Evolutionary conservation across 2,329 filamentous ascomycete species (phyloP).

Genomic region (Lomentospora prolificans): DNA sequence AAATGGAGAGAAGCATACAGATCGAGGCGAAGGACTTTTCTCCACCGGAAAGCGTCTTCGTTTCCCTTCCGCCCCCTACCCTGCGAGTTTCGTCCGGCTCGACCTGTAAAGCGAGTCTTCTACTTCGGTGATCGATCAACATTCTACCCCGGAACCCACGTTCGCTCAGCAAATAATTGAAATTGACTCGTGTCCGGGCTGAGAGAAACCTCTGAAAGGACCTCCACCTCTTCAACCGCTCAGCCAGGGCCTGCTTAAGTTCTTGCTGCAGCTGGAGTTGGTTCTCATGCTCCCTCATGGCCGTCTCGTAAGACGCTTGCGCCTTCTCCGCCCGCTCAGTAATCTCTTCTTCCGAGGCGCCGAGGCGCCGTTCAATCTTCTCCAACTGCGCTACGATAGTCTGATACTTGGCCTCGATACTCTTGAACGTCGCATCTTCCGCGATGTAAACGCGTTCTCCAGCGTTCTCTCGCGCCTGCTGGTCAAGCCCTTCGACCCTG

Average conservation of each 20-base stretch:
- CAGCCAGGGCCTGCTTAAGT: slow-evolving; percentile 50
- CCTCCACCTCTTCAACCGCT: slow-evolving; percentile 67
- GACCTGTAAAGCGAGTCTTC: slow-evolving; percentile 67
- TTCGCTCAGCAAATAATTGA: slow-evolving; percentile 81
- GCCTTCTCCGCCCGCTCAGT: slow-evolving; percentile 35
- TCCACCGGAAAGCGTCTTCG: slow-evolving; percentile 87
- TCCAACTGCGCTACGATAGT: slow-evolving; percentile 49
- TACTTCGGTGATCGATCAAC: slow-evolving; percentile 64
- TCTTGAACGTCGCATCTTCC: slow-evolving; percentile 51
- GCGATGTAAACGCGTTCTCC: slow-evolving; percentile 49
- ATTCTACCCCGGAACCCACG: slow-evolving; percentile 80
- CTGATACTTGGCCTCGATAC: slow-evolving; percentile 43
- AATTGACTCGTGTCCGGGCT: slow-evolving; percentile 73
- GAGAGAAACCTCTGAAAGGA: slow-evolving; percentile 79
- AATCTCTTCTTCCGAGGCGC: slow-evolving; percentile 57
- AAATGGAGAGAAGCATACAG: slow-evolving; percentile 82
- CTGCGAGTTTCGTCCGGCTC: slow-evolving; percentile 61
- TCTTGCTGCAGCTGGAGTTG: slow-evolving; percentile 31
- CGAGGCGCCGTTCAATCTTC: slow-evolving; percentile 45
- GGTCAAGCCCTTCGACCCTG: slow-evolving; percentile 42
- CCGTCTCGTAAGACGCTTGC: slow-evolving; percentile 27
- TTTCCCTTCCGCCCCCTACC: slow-evolving; percentile 63
- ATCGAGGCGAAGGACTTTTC: slow-evolving; percentile 98
- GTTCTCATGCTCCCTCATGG: slow-evolving; percentile 28
- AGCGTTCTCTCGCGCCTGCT: slow-evolving; percentile 43